Conservation (phyloP, 805 yeast genomes). For the Isabelozyma rhagii region DNA sequence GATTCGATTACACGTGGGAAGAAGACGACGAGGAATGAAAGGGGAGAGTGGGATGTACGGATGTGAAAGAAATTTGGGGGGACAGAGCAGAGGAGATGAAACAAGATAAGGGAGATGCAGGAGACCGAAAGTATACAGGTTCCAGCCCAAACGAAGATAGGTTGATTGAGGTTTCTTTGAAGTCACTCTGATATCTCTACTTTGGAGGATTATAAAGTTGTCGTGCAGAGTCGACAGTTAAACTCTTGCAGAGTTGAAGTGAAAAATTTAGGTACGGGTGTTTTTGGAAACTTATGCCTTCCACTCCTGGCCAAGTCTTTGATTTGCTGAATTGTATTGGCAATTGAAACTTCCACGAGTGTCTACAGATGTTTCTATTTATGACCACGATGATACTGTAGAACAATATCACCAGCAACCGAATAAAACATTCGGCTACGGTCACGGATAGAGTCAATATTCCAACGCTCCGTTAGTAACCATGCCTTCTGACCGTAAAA, state of each 20-base stretch:
- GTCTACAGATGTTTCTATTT: not conserved
- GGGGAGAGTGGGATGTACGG: not conserved
- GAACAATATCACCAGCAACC: not conserved
- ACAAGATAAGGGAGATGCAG: too few relatives aligned
- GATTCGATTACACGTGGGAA: not conserved
- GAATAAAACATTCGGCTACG: not conserved
- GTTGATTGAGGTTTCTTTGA: too few relatives aligned
- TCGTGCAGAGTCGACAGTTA: too few relatives aligned
- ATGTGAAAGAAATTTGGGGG: not conserved
- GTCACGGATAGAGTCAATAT: conserved; percentile 18
- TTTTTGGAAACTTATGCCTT: too few relatives aligned
- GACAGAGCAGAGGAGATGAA: too few relatives aligned
- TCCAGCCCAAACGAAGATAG: too few relatives aligned
- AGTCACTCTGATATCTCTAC: too few relatives aligned
- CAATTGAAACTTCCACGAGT: not conserved
- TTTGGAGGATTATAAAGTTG: too few relatives aligned
- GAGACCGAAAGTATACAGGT: too few relatives aligned
- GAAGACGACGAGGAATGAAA: not conserved
- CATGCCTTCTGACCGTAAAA: conserved; percentile 15
- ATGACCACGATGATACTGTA: not conserved
- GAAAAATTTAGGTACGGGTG: not conserved
- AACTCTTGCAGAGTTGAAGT: too few relatives aligned
- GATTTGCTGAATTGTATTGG: too few relatives aligned
- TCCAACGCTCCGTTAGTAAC: conserved; percentile 62
- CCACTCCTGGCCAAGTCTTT: too few relatives aligned